Conservation (phyloP, 2,329 filamentous ascomycete genomes). For the Ascochyta koolunga region DNA sequence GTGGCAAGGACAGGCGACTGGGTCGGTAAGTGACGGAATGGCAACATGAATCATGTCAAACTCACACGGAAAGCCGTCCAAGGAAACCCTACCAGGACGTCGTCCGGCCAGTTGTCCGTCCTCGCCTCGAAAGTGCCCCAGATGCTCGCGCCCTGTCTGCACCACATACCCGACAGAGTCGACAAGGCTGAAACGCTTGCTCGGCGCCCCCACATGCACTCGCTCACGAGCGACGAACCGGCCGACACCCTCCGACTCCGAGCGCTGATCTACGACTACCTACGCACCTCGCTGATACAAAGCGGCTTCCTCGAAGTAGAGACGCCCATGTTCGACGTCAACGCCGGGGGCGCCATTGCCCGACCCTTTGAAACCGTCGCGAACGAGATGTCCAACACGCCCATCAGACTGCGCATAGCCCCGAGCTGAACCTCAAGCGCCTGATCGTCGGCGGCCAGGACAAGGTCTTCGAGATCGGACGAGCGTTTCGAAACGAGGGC, state of each 20-base stretch:
- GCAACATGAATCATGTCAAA: neutral
- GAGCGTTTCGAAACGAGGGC: constrained; percentile 91
- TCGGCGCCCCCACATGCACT: constrained; percentile 82
- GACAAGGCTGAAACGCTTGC: constrained; percentile 74
- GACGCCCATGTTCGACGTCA: constrained; percentile 83
- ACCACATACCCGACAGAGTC: constrained; percentile 75
- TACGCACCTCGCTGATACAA: constrained; percentile 75
- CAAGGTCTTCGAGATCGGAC: constrained; percentile 89
- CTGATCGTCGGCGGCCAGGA: constrained; percentile 88
- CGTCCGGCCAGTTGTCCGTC: constrained; percentile 77
- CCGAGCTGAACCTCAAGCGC: constrained; percentile 93
- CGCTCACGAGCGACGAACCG: constrained; percentile 74
- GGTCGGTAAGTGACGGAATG: constrained; percentile 66
- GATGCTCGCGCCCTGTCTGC: constrained; percentile 77
- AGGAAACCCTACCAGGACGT: constrained; percentile 72
- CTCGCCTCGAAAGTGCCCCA: constrained; percentile 70
- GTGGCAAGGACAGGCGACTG: constrained; percentile 81
- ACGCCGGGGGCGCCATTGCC: constrained; percentile 85
- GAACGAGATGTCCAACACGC: constrained; percentile 74
- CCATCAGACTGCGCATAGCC: constrained; percentile 86
- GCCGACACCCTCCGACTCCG: constrained; percentile 75
- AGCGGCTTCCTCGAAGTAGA: constrained; percentile 83
- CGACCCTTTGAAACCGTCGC: constrained; percentile 83
- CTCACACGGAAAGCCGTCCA: constrained; percentile 60
- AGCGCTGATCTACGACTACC: constrained; percentile 72